A percentile compares a stretch with the other conserved stretches of the same genome.
phyloP scores from a whole-genome alignment of 108 stramenopile genomes.

The Fistulifera pelliculosa region DNA sequence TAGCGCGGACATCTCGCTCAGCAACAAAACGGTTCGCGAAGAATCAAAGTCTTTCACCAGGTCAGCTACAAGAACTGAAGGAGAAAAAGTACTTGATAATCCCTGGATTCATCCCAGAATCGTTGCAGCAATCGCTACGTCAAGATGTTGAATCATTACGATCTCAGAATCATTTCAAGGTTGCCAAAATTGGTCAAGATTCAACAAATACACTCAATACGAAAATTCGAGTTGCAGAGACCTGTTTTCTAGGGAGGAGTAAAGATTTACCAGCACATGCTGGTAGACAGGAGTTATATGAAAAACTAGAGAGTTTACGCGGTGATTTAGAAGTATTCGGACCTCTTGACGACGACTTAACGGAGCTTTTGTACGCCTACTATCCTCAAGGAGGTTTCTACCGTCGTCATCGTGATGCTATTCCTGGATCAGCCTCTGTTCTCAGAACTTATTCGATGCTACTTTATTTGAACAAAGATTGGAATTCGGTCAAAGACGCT shows the following conservation, averaged over 20 bases:
- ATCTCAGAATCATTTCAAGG: constrained; percentile 26
- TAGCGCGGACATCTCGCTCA: too few relatives aligned
- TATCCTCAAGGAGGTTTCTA: constrained; percentile 75
- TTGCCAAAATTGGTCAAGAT: constrained; percentile 70
- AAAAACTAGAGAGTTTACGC: constrained; percentile 41
- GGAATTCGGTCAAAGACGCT: constrained; percentile 30
- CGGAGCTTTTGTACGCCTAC: constrained; percentile 64
- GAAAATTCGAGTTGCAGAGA: constrained; percentile 61
- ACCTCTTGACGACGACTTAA: constrained; percentile 26
- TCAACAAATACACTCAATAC: constrained; percentile 46
- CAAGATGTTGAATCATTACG: constrained; percentile 44
- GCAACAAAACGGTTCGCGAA: not conserved
- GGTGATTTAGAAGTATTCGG: constrained; percentile 6
- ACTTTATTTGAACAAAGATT: constrained; percentile 58
- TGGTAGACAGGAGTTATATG: constrained; percentile 25
- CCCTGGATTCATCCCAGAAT: constrained; percentile 36
- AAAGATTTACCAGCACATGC: not conserved
- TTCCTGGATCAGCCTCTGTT: constrained; percentile 50
- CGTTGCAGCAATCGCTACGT: constrained; percentile 40
- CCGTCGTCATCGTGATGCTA: constrained; percentile 63
- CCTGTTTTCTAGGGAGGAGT: constrained; percentile 46
- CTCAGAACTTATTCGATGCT: constrained; percentile 55
- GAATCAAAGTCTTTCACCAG: constrained; percentile 7
- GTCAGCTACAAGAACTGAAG: constrained; percentile 25
- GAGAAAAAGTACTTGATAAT: constrained; percentile 50